A percentile compares a stretch with the other conserved stretches of the same genome.
Evolutionary conservation across 2,329 filamentous ascomycete genomes (phyloP).

Genomic region (Aspergillus niger): DNA sequence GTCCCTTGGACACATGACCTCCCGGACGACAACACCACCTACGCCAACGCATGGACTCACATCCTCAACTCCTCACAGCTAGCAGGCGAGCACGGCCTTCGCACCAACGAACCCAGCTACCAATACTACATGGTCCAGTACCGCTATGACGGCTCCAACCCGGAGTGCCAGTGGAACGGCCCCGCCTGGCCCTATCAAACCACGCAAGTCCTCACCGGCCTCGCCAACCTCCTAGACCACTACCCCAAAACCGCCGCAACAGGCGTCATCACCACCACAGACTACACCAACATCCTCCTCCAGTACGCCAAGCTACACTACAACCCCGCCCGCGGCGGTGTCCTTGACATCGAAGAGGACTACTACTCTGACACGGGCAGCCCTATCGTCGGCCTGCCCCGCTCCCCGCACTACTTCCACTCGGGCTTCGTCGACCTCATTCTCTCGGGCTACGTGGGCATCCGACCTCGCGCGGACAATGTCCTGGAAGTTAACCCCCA

Average conservation of each 20-base stretch:
- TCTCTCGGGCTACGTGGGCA: constrained; percentile 46
- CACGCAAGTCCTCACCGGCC: constrained; percentile 43
- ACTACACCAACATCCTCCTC: constrained; percentile 42
- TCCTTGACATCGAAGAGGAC: constrained; percentile 46
- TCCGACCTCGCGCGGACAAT: constrained; percentile 43
- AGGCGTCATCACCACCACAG: constrained; percentile 21
- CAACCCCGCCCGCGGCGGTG: constrained; percentile 30
- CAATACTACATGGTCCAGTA: constrained; percentile 46
- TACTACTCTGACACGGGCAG: constrained; percentile 47
- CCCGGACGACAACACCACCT: constrained; percentile 42
- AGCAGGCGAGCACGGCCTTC: constrained; percentile 39
- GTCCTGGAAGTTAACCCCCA: constrained; percentile 46
- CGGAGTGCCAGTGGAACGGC: constrained; percentile 51
- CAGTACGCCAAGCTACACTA: constrained; percentile 47
- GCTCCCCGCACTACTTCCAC: constrained; percentile 51
- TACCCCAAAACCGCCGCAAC: constrained; percentile 34
- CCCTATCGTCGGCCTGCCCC: constrained; percentile 46
- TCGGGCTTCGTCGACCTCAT: constrained; percentile 48
- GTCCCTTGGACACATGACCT: constrained; percentile 49
- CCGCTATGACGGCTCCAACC: constrained; percentile 36
- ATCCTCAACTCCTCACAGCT: constrained; percentile 39
- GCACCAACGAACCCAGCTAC: constrained; percentile 49
- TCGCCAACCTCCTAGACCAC: constrained; percentile 48
- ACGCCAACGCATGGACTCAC: constrained; percentile 31
- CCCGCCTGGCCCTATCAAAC: constrained; percentile 50